phyloP scores from a whole-genome alignment of 1,284 basidiomycete species.

The Sanghuangporus weigelae region DNA sequence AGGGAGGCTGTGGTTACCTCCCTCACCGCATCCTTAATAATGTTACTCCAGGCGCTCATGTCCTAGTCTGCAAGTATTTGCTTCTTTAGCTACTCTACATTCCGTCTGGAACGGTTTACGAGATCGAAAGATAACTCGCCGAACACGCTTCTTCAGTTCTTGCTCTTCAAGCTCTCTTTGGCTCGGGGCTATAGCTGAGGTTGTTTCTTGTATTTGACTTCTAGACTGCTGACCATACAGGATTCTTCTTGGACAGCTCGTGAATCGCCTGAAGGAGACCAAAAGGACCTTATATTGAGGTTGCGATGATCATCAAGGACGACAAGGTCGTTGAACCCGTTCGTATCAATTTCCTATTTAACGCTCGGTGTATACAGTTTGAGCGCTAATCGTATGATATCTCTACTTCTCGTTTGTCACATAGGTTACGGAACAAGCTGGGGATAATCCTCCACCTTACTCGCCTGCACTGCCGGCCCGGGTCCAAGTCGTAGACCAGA shows the following conservation, averaged over 20 bases:
- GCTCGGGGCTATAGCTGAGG: too few relatives aligned
- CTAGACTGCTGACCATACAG: background rate
- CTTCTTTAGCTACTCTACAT: too few relatives aligned
- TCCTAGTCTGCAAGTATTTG: too few relatives aligned
- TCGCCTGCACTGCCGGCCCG: background rate
- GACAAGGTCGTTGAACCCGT: conserved; percentile 7
- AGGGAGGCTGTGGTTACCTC: too few relatives aligned
- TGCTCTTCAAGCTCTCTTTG: too few relatives aligned
- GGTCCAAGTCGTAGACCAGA: background rate
- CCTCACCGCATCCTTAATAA: too few relatives aligned
- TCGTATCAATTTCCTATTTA: background rate
- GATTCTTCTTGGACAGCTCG: background rate
- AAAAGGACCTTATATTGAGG: background rate
- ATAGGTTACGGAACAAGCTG: background rate
- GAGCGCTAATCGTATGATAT: background rate
- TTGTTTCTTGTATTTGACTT: too few relatives aligned
- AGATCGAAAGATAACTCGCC: too few relatives aligned
- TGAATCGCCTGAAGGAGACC: background rate
- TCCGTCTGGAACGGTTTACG: too few relatives aligned
- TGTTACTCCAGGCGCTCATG: too few relatives aligned
- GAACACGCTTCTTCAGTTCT: too few relatives aligned
- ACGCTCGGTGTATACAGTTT: background rate
- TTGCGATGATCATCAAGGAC: conserved; percentile 12
- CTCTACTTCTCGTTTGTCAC: background rate
- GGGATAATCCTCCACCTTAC: conserved; percentile 7